Evolutionary conservation across 495 filamentous ascomycete genomes (phyloP), one percentile per base, ranked within the genome.

Genomic region (Lineolata rhizophorae): DNA sequence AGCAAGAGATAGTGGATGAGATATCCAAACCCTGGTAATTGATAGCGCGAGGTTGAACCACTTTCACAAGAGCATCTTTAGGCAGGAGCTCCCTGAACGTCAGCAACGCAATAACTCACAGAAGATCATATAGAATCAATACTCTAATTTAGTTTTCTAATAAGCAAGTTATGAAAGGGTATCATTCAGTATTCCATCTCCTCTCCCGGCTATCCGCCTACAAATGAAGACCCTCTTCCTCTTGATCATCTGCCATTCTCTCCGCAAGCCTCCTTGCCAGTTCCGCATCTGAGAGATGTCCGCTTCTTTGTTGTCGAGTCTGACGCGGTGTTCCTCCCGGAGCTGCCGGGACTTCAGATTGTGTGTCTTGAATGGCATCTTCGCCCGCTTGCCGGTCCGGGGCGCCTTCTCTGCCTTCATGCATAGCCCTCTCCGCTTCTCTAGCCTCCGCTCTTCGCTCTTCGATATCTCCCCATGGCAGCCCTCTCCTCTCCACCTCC

Each of bases 401-500:
- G 6, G 36, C 36, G 30, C 36, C 39, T 26, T 35, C 45, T 33
- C 41, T 34, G 28, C 31, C 31, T 24, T 30, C 26, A 9, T 34
- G 47, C 51, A 32, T 53, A 53, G 39, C 52, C 45, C 14, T 38
- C 40, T 17, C 40, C 41, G 13, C 35, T 4, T 35, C 26, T 9
- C 6, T 16, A 20, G 18, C 37, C 16, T 16, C 29, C 14, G 27
- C 34, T 20, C 36, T 20, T 25, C 12, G 15, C 38, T 26, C 16
- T 22, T 47, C 47, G 10, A 29, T 44, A 29, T 54, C 54, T 16
- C 53, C 49, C 81, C 78, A 90, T 39, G 46, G 56, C 49, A 70
- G 53, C 2, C 82, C 82, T 14, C 83, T 61, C 18, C 52, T 41
- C 56, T 92, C 80, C 2, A 87, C 68, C 59, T 93, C 83, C 34